These are phyloP conservation scores for Lobosporangium transversale DNA, from an alignment of 192 early-diverging fungal genomes.

Conservation along the genomic window DNA sequence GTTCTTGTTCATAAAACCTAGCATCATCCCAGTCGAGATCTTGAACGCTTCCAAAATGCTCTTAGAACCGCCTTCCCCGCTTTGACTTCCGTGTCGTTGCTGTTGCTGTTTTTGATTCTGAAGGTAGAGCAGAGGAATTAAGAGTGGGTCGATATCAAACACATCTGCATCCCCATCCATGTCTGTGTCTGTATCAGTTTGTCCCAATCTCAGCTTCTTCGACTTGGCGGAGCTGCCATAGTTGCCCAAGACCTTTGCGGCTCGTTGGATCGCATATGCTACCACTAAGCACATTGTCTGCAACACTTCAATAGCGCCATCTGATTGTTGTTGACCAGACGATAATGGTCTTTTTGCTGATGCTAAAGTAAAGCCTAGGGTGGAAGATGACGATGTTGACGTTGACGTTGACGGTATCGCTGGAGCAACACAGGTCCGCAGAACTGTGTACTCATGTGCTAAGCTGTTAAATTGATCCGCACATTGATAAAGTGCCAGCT, in stretches of 20 bases:
- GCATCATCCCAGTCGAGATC: slow-evolving; percentile 10
- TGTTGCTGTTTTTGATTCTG: slow-evolving; percentile 10
- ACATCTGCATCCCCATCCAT: slow-evolving; percentile 11
- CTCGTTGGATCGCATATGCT: slow-evolving; percentile 25
- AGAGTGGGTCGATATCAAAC: slow-evolving; percentile 44
- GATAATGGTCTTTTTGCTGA: neutral
- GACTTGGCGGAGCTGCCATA: neutral
- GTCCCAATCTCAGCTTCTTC: neutral
- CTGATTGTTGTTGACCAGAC: slow-evolving; percentile 9
- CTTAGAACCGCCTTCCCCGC: neutral
- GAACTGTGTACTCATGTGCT: slow-evolving; percentile 35
- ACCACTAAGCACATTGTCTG: slow-evolving; percentile 39
- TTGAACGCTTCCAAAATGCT: slow-evolving; percentile 25
- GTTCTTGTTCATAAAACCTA: slow-evolving; percentile 16
- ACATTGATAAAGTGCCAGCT: slow-evolving; percentile 12
- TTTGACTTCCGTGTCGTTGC: too few species aligned
- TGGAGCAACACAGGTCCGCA: slow-evolving; percentile 12
- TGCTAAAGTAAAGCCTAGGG: too few species aligned
- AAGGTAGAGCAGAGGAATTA: slow-evolving; percentile 35
- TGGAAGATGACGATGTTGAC: neutral
- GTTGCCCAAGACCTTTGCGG: slow-evolving; percentile 20
- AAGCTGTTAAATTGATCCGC: slow-evolving; percentile 26
- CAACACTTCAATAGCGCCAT: slow-evolving; percentile 24
- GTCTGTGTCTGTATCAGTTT: neutral
- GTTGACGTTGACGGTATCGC: too few species aligned